phyloP scores from a whole-genome alignment of 1,284 basidiomycete species.

The Malassezia brasiliensis region DNA sequence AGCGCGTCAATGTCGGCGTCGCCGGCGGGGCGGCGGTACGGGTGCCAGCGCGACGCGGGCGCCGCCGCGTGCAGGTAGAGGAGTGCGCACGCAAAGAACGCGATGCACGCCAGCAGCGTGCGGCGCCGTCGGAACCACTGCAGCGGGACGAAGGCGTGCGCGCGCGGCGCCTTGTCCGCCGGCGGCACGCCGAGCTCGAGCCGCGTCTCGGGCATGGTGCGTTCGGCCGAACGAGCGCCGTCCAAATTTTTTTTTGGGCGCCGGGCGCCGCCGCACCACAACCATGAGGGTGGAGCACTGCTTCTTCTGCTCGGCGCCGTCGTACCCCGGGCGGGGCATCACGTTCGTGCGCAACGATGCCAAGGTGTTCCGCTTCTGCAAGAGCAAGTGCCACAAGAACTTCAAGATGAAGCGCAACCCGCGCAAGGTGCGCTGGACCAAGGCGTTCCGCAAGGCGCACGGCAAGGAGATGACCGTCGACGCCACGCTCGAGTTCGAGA shows the following conservation, averaged over 20 bases:
- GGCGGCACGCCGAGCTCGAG: not conserved
- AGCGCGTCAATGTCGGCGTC: not conserved
- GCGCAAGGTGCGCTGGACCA: constrained; percentile 97
- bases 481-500: constrained; percentile 98
- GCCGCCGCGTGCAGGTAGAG: not conserved
- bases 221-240: constrained; percentile 11
- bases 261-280: not conserved
- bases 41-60: not conserved
- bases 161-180: not conserved
- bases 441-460: constrained; percentile 95
- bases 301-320: constrained; percentile 69
- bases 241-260: constrained; percentile 1
- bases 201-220: not conserved
- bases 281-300: constrained; percentile 50
- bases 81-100: not conserved
- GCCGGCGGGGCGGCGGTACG: not conserved
- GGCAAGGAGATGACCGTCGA: constrained; percentile 99
- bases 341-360: constrained; percentile 48
- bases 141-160: not conserved
- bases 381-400: constrained; percentile 49
- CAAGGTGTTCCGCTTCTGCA: constrained; percentile 45
- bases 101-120: not conserved
- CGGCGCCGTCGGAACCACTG: constrained; percentile 7
- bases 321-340: constrained; percentile 75
- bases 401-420: constrained; percentile 98